A percentile compares a stretch with the other conserved stretches of the same genome.
phyloP scores from a whole-genome alignment of 805 yeast species.

The Saturnispora kantuleensis region DNA sequence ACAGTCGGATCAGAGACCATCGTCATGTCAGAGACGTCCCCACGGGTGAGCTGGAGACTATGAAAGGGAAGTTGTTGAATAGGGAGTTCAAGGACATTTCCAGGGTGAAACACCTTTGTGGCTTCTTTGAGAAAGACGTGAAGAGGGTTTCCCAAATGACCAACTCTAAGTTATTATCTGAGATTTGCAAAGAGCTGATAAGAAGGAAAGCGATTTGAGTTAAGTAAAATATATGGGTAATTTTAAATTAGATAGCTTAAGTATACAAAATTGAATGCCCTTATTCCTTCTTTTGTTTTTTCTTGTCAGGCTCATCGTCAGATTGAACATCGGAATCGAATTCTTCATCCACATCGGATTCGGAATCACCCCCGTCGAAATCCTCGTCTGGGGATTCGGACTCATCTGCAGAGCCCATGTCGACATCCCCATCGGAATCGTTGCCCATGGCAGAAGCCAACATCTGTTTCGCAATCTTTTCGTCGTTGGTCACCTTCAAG shows the following conservation, averaged over 20 bases:
- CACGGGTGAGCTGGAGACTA: constrained; percentile 1
- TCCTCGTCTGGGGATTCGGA: constrained; percentile 80
- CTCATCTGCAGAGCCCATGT: constrained; percentile 71
- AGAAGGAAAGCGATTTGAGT: constrained; percentile 3
- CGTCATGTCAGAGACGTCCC: constrained; percentile 2
- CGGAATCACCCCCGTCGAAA: constrained; percentile 41
- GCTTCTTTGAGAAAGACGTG: constrained; percentile 8
- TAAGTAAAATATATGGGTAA: neutral
- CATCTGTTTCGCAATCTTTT: constrained; percentile 75
- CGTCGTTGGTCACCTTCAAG: constrained; percentile 76
- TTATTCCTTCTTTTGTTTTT: constrained; percentile 13
- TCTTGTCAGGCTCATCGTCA: constrained; percentile 10
- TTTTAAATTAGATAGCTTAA: neutral
- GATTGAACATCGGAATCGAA: constrained; percentile 5
- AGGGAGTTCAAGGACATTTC: constrained; percentile 6
- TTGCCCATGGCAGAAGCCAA: constrained; percentile 66
- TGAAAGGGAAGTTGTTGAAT: neutral
- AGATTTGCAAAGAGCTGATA: constrained; percentile 5
- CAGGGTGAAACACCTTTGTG: constrained; percentile 8
- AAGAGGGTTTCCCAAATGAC: constrained; percentile 2
- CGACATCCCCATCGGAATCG: constrained; percentile 47
- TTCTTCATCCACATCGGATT: constrained; percentile 69
- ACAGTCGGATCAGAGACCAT: constrained; percentile 1
- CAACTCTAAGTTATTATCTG: constrained; percentile 3
- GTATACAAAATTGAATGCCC: neutral